Evolutionary conservation across 169 alveolate genomes (phyloP).

Genomic region (Babesia gibsoni): DNA sequence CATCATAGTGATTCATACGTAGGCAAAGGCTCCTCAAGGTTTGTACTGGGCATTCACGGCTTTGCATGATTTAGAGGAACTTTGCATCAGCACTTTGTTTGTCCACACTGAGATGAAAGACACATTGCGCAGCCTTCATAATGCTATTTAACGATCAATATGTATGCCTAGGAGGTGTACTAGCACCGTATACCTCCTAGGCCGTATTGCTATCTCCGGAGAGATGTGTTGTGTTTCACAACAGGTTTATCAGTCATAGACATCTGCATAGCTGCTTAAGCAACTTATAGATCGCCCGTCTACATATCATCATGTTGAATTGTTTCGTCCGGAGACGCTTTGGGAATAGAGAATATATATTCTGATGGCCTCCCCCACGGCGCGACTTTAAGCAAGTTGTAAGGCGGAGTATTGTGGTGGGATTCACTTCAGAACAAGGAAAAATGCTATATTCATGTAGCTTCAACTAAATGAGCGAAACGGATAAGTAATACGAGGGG

Average conservation of each 20-base stretch:
- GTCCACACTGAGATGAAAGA: too few relatives aligned
- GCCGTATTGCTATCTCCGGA: too few relatives aligned
- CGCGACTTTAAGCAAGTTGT: background rate
- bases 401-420: background rate
- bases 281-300: conserved; percentile 72
- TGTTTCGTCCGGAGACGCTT: conserved; percentile 29
- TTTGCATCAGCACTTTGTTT: too few relatives aligned
- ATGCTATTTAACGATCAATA: too few relatives aligned
- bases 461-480: background rate
- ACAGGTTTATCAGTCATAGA: conserved; percentile 50
- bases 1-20: conserved; percentile 49
- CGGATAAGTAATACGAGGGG: too few relatives aligned
- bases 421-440: background rate
- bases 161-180: too few relatives aligned
- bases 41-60: too few relatives aligned
- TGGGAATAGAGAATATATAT: too few relatives aligned
- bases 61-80: too few relatives aligned
- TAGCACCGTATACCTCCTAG: too few relatives aligned
- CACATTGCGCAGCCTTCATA: too few relatives aligned
- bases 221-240: background rate
- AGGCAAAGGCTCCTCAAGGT: too few relatives aligned
- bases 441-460: background rate
- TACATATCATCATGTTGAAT: conserved; percentile 60
- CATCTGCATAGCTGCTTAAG: conserved; percentile 62
- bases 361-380: background rate